A percentile compares a stretch with the other conserved stretches of the same genome.
phyloP scores from a whole-genome alignment of 345 rosid genomes.

The Iberis pinnata region DNA sequence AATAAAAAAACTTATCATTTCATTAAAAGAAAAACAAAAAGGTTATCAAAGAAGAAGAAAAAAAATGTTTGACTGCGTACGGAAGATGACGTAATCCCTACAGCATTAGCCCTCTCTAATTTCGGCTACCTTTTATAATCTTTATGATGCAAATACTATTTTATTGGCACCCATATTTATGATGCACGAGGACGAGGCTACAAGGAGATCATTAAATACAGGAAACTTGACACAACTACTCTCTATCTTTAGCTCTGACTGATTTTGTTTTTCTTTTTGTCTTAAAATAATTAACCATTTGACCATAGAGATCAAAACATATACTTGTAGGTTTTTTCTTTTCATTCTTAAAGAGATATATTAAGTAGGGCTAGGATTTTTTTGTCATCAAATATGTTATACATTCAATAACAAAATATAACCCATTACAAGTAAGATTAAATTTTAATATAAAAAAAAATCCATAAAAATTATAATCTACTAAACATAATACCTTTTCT shows the following conservation, averaged over 20 bases:
- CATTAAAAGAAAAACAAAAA: too few species aligned
- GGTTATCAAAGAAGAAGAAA: constrained; percentile 17
- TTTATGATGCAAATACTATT: background rate
- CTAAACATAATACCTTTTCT: too few species aligned
- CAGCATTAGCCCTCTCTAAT: background rate
- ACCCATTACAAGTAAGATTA: too few species aligned
- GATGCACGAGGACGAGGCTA: constrained; percentile 30
- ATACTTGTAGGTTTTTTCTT: too few species aligned
- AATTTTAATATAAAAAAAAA: too few species aligned
- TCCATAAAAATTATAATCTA: too few species aligned
- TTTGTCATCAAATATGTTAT: too few species aligned
- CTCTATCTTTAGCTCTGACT: constrained; percentile 20
- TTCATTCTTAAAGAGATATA: too few species aligned
- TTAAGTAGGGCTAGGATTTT: too few species aligned
- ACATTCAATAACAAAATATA: too few species aligned
- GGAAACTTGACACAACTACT: constrained; percentile 22
- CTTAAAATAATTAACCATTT: constrained; percentile 17
- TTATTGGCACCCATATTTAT: constrained; percentile 2
- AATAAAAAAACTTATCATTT: too few species aligned
- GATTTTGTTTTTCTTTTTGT: constrained; percentile 27
- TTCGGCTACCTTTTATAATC: background rate
- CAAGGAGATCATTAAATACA: constrained; percentile 26
- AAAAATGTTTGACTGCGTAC: constrained; percentile 24
- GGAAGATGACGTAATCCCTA: constrained; percentile 24
- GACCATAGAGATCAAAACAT: too few species aligned